Base-by-base conservation (phyloP, 129 eudicot species). In the Sambucus nigra region DNA sequence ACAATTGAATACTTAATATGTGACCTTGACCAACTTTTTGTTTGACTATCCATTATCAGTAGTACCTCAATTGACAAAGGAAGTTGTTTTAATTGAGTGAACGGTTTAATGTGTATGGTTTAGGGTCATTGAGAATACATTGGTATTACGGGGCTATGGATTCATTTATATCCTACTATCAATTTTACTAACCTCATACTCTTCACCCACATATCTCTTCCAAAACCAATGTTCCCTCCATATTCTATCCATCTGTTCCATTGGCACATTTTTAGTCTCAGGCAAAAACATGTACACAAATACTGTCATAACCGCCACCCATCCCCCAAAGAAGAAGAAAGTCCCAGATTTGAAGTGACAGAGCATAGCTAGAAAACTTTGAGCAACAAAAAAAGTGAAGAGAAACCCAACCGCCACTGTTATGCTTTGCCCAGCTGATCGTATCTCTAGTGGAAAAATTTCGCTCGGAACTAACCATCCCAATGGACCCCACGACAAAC, bases 391-490 rank as follows among this genome's bases (percentile, higher is more conserved):
- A 25, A 74, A 73, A 1, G 75, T 79, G 53, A 79, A 69, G 15
- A 70, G 40, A 47, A 79, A 64, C 22, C 55, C 71, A 0, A 70
- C 77, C 2, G 75, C 74, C 13, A 79, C 86, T 7, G 50, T 58
- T 1, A 79, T 51, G 44, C 78, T 79, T 51, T 79, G 86, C 4
- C 68, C 78, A 8, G 73, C 76, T 33, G 86, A 74, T 44, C 86
- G 29, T 21, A 79, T 67, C 58, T 79, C 86, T 51, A 74, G 19
- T 0, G 76, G 81, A 31, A 74, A 79, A 10, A 79, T 70, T 42
- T 79, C 80, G 55, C 86, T 74, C 1, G 86, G 72, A 20, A 79
- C 64, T 9, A 79, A 12, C 80, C 77, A 79, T 23, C 86, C 86
- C 49, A 79, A 59, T 20, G 86, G 86, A 0, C 86, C 86, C 86